phyloP scores from a whole-genome alignment of 495 filamentous ascomycete genomes.

The Aspergillus carlsbadensis region DNA sequence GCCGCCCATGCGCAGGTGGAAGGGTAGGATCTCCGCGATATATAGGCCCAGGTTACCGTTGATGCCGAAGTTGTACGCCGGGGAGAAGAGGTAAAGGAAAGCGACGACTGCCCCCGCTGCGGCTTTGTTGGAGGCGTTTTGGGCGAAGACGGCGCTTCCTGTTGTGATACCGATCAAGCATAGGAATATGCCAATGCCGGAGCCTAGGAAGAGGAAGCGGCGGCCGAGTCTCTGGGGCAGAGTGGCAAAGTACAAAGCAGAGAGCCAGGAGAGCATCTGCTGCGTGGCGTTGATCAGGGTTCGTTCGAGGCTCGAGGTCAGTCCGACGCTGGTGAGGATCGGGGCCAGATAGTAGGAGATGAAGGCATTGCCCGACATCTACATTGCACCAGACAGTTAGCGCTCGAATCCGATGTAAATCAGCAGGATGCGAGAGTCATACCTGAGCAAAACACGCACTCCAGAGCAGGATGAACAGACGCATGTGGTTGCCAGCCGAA shows the following conservation, averaged over 20 bases:
- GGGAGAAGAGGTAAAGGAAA: too few species aligned
- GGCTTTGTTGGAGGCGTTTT: slow-evolving; percentile 28
- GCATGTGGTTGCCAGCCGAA: slow-evolving; percentile 34
- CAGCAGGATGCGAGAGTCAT: too few species aligned
- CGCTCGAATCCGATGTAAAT: too few species aligned
- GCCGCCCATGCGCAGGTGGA: slow-evolving; percentile 55
- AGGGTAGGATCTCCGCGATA: slow-evolving; percentile 44
- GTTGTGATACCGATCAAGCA: too few species aligned
- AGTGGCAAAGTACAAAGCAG: background rate
- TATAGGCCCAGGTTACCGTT: slow-evolving; percentile 47
- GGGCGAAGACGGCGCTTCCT: slow-evolving; percentile 25
- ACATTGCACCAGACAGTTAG: too few species aligned
- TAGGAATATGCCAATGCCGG: too few species aligned
- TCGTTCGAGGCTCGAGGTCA: too few species aligned
- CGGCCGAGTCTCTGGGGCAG: slow-evolving; percentile 23
- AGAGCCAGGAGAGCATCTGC: background rate
- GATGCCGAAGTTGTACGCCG: slow-evolving; percentile 56
- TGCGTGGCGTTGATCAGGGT: too few species aligned
- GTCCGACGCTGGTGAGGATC: too few species aligned
- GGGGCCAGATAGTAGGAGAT: too few species aligned
- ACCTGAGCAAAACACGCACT: background rate
- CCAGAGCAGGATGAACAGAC: slow-evolving; percentile 29
- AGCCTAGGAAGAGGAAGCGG: slow-evolving; percentile 27
- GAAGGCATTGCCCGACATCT: too few species aligned
- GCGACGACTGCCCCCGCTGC: too few species aligned